Evolutionary conservation across 2,329 filamentous ascomycete genomes (phyloP).

Genomic region (Knoxdaviesia capensis): DNA sequence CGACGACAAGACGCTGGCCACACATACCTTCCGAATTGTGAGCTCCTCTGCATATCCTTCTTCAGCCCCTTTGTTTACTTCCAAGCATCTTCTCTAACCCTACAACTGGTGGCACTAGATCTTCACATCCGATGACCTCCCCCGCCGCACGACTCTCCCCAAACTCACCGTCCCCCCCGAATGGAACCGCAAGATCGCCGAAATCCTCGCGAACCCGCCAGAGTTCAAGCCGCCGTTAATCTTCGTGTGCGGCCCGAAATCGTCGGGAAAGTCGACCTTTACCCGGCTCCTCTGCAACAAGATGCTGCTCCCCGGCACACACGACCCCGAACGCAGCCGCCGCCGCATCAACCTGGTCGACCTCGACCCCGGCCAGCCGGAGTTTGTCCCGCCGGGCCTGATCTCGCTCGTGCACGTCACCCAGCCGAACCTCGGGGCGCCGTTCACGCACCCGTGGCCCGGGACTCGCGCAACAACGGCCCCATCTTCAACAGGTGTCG

Average conservation of each 20-base stretch:
- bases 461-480: background rate
- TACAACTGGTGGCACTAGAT: conserved; percentile 16
- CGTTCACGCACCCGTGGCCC: conserved; percentile 38
- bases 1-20: conserved; percentile 7
- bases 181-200: conserved; percentile 39
- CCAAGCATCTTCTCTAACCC: background rate
- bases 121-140: conserved; percentile 29
- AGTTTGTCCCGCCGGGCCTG: conserved; percentile 50
- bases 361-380: conserved; percentile 58
- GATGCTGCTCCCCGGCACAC: conserved; percentile 21
- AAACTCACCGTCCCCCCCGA: conserved; percentile 34
- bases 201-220: conserved; percentile 7
- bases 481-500: conserved; percentile 2
- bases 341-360: conserved; percentile 40
- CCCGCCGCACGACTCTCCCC: conserved; percentile 27
- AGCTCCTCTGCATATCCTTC: conserved; percentile 4
- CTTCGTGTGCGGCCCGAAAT: conserved; percentile 50
- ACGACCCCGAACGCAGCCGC: conserved; percentile 2
- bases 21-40: conserved; percentile 29
- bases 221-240: conserved; percentile 16
- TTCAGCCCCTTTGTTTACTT: background rate
- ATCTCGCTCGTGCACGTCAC: conserved; percentile 44
- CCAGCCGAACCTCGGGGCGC: conserved; percentile 40
- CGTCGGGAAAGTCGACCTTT: conserved; percentile 60
- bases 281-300: conserved; percentile 45